Evolutionary conservation across 2,329 filamentous ascomycete genomes (phyloP), one percentile per base, ranked within the genome.

Genomic region (Elsinoe perseae): DNA sequence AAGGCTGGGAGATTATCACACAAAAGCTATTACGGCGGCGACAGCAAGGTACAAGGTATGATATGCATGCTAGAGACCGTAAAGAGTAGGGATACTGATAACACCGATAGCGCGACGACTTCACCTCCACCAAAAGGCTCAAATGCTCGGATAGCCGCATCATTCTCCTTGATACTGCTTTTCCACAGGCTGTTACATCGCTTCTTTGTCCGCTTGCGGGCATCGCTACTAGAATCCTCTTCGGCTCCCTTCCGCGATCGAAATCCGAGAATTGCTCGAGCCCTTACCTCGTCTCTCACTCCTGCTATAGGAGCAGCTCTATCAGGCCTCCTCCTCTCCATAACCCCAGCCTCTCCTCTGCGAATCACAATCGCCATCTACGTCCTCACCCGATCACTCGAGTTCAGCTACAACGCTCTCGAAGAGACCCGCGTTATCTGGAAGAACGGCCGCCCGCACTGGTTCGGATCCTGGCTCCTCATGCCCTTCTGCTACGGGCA

Each of bases 251-350:
- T 97, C 71, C 81, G 90, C 12, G 76, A 79, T 57, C 85, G 92
- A 55, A 96, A 97, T 65, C 91, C 91, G 0, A 81, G 81, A 16
- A 81, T 90, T 10, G 80, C 87, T 0, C 77, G 77, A 18, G 82
- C 87, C 0, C 77, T 98, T 57, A 95, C 90, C 0, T 95, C 89
- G 1, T 79, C 80, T 8, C 86, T 90, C 67, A 87, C 92, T 0
- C 92, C 92, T 0, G 90, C 91, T 1, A 79, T 96, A n/a, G 93
- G 92, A 9, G 91, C 92, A 4, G 90, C 88, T 64, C 71, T 96
- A 48, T 89, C 92, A 0, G 92, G 92, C 2, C 79, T 95, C 50
- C 85, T 88, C 50, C 76, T 97, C 16, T 88, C 87, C 6, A 80
- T 95, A 8, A 88, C 83, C 77, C 92, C 67, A 63, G 81, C 77